Base-by-base conservation (phyloP, 306 rosid species). In the Vachellia collinsii region DNA sequence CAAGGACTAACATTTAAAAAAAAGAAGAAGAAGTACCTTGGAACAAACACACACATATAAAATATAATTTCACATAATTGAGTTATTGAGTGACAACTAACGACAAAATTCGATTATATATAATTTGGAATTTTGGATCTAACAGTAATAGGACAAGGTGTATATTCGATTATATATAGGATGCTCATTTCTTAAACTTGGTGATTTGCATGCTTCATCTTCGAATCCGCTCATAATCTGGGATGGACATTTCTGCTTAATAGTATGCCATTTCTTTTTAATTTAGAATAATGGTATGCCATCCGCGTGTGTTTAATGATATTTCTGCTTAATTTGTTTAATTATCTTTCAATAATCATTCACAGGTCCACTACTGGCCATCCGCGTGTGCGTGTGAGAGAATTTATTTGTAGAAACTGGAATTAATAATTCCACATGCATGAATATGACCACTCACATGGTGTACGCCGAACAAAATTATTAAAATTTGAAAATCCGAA, bases 391-490 rank as follows among this genome's bases (percentile, higher is more conserved):
- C 16, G 10, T 2, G 25, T 23, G 63, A n/a, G 34, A 7, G 34
- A 20, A 20, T 8, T 8, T 56, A n/a, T 20, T 20, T 20, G n/a
- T 56, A 20, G 23, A 51, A 72, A 50, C 44, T 72, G 19, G 4
- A 29, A 48, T 20, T 41, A n/a, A 68, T 68, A n/a, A 68, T 68
- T 72, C 25, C 64, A 50, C 34, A 42, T 20, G 73, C 63, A 72
- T 72, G 46, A 72, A 50, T 50, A 59, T 23, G 66, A 61, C 39
- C 4, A 23, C 36, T 25, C 66, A 25, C 68, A 48, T 14, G 16
- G 44, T 8, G 16, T 48, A 48, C 62, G 76, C 44, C 75, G 75
- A 71, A 44, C 63, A 50, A 29, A 29, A 29, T 29, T 34, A 48
- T 72, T 47, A 50, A 29, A 72, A 3, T 51, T 72, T 48, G 23